Percentiles rank a stretch among this genome's conserved stretches.
Conservation (phyloP, 1,139 yeast genomes). For the Taiozyma sp. region DNA sequence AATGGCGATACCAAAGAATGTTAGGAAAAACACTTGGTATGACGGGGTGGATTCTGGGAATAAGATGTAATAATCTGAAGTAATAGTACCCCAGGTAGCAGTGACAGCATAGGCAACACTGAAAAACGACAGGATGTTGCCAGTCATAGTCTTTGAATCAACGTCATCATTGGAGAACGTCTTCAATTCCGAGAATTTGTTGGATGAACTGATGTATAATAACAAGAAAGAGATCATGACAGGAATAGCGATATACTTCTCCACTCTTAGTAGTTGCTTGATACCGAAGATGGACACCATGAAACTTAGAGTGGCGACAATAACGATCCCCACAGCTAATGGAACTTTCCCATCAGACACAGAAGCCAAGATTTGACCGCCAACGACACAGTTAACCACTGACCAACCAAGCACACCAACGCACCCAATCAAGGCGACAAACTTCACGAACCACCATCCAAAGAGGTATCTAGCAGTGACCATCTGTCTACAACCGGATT, state of each 20-base stretch:
- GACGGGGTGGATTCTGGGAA: conserved; percentile 73
- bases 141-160: conserved; percentile 40
- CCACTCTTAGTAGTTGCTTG: conserved; percentile 60
- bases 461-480: conserved; percentile 72
- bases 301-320: conserved; percentile 59
- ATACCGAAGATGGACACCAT: conserved; percentile 74
- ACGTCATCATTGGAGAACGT: conserved; percentile 29
- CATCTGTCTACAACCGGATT: conserved; percentile 85
- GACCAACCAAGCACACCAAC: conserved; percentile 86
- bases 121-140: conserved; percentile 70
- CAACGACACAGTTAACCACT: conserved; percentile 76
- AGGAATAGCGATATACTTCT: conserved; percentile 63
- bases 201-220: conserved; percentile 62
- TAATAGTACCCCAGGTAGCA: conserved; percentile 86
- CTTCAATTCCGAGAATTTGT: conserved; percentile 35
- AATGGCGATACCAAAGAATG: conserved; percentile 61
- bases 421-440: conserved; percentile 62
- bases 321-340: conserved; percentile 65
- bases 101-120: conserved; percentile 75
- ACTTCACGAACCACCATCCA: conserved; percentile 79
- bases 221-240: conserved; percentile 63
- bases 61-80: conserved; percentile 78
- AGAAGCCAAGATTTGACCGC: conserved; percentile 72
- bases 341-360: conserved; percentile 61
- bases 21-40: conserved; percentile 47